Evolutionary conservation across 2,329 filamentous ascomycete genomes (phyloP), one percentile per base, ranked within the genome.

Genomic region (Phaeosphaeriaceae sp.): DNA sequence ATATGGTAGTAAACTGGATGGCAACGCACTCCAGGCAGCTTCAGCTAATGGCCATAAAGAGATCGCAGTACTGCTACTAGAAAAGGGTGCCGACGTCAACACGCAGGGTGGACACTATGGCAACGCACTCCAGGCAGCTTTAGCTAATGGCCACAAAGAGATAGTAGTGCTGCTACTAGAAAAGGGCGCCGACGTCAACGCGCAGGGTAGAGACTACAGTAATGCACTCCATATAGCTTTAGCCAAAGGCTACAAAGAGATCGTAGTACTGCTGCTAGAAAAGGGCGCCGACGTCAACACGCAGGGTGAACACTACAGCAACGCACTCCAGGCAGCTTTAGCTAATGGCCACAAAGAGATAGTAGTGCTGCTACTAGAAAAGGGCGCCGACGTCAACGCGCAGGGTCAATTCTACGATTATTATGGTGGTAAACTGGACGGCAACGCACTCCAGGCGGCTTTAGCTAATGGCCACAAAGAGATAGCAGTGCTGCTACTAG

Each of bases 271-370:
- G 2, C 45, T 64, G 36, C 43, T 63, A 17, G 42, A 55, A 15
- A 41, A 46, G n/a, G 46, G 34, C 17, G 42, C 42, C 20, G 16
- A 44, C 16, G 28, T 41, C 16, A 41, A 41, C 23, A 15, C 38
- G 23, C 13, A 30, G n/a, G 38, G 38, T 4, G 15, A 23, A 42
- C 2, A 36, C 3, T 23, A 48, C 32, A 23, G 50, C 38, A 53
- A 50, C 30, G 53, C 50, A 35, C 60, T 66, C 44, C 58, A 63
- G 42, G 54, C 46, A 34, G 55, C 55, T 50, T 48, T 56, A 54
- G 18, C 6, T 15, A 2, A 28, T 49, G 58, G 56, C 40, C 26
- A 63, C 38, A 21, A 55, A 20, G 12, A 40, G 18, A 46, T 61
- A 2, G 63, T 68, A 15, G 45, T 56, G 42, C 37, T 56, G 23